phyloP scores from a whole-genome alignment of 2,329 filamentous ascomycete species.

The Talaromyces pinophilus region DNA sequence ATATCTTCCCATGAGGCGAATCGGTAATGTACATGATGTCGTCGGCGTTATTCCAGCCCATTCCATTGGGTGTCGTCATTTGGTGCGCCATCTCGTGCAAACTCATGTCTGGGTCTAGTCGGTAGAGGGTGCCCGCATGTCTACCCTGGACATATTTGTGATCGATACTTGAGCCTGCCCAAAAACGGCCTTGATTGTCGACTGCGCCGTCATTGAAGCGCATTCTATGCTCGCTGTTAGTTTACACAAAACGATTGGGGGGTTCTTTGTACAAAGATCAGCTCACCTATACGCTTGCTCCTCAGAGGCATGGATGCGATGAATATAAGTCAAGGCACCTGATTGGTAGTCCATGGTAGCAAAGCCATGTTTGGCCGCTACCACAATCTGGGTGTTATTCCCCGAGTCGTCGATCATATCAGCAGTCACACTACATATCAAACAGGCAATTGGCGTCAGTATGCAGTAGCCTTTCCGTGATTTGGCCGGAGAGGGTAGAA shows the following conservation, averaged over 20 bases:
- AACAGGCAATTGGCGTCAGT: neutral
- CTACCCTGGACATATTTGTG: conserved; percentile 60
- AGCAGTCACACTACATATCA: conserved; percentile 63
- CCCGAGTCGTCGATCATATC: conserved; percentile 64
- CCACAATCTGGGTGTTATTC: conserved; percentile 62
- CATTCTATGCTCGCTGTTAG: conserved; percentile 38
- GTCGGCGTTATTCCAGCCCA: conserved; percentile 74
- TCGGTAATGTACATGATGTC: conserved; percentile 82
- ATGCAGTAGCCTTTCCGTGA: neutral
- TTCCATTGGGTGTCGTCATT: conserved; percentile 80
- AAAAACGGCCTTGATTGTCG: conserved; percentile 78
- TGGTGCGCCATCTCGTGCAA: conserved; percentile 62
- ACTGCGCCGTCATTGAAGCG: conserved; percentile 79
- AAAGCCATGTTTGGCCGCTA: conserved; percentile 79
- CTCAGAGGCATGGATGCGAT: conserved; percentile 56
- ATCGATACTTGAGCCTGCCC: conserved; percentile 85
- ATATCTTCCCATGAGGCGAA: conserved; percentile 69
- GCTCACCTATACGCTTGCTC: conserved; percentile 51
- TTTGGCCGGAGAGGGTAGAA: neutral
- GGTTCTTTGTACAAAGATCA: conserved; percentile 20
- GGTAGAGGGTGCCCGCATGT: conserved; percentile 68
- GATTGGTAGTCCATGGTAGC: conserved; percentile 71
- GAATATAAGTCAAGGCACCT: conserved; percentile 58
- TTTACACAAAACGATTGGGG: neutral
- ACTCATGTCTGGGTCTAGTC: conserved; percentile 64